These are phyloP conservation scores for Elsinoe perseae DNA, from an alignment of 2,329 filamentous ascomycete genomes.

Conservation along the genomic window DNA sequence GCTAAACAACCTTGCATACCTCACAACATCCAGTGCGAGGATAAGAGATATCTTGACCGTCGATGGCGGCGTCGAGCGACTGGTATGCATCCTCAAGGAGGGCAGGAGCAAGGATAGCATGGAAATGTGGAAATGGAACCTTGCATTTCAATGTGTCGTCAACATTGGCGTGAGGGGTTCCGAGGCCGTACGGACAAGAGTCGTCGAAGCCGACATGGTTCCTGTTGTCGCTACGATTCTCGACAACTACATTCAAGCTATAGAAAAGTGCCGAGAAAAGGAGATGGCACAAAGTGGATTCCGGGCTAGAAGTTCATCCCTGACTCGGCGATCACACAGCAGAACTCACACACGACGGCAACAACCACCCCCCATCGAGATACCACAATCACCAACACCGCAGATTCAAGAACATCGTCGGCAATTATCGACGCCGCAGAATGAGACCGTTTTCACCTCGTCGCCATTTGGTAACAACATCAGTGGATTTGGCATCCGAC, in stretches of 20 bases:
- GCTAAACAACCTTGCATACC: constrained; percentile 94
- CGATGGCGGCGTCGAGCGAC: constrained; percentile 92
- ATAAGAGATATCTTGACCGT: constrained; percentile 97
- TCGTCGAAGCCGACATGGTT: constrained; percentile 98
- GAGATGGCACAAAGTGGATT: constrained; percentile 25
- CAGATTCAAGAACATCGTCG: constrained; percentile 16
- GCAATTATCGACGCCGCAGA: constrained; percentile 26
- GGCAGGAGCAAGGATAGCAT: constrained; percentile 96
- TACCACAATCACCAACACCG: constrained; percentile 46
- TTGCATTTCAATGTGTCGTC: constrained; percentile 97
- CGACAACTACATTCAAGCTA: constrained; percentile 95
- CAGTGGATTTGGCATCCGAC: constrained; percentile 57
- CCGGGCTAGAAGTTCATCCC: constrained; percentile 10
- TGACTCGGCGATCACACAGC: constrained; percentile 13
- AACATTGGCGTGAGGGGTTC: constrained; percentile 97
- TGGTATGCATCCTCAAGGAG: constrained; percentile 97
- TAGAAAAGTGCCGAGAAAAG: constrained; percentile 84
- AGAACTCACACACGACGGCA: constrained; percentile 55
- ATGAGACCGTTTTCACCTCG: constrained; percentile 25
- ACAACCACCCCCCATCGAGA: constrained; percentile 77
- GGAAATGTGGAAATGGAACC: constrained; percentile 99
- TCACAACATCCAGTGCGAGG: constrained; percentile 93
- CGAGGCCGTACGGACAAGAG: constrained; percentile 84
- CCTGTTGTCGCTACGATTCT: constrained; percentile 97
- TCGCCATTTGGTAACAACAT: constrained; percentile 26